These are phyloP conservation scores for Phyllosticta citrichinensis DNA, from an alignment of 2,329 filamentous ascomycete genomes.

Conservation along the genomic window DNA sequence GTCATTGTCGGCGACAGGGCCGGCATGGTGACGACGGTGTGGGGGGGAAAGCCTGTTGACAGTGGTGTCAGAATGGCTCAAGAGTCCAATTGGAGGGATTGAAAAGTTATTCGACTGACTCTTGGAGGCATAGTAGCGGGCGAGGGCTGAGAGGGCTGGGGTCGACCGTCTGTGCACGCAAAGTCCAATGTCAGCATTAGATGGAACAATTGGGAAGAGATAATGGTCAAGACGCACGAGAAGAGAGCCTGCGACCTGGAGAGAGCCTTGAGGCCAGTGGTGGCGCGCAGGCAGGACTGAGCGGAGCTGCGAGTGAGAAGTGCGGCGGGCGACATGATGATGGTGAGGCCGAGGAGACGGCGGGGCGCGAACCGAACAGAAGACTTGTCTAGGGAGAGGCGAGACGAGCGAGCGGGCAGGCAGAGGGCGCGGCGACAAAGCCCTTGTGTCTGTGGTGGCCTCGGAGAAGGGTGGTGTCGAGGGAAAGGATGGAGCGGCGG, in stretches of 20 bases:
- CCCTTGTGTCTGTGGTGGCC: not conserved
- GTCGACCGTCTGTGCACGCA: conserved; percentile 27
- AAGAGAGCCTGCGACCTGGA: conserved; percentile 23
- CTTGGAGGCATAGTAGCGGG: conserved; percentile 60
- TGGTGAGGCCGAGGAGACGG: conserved; percentile 14
- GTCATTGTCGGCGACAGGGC: conserved; percentile 97
- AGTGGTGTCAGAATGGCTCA: conserved; percentile 4
- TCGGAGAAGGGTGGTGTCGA: not conserved
- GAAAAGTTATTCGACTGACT: conserved; percentile 37
- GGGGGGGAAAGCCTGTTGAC: conserved; percentile 73
- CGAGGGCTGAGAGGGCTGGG: conserved; percentile 49
- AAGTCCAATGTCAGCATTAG: conserved; percentile 19
- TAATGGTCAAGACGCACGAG: conserved; percentile 6
- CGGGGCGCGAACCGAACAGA: conserved; percentile 17
- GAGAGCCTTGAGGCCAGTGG: conserved; percentile 36
- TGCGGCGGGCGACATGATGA: conserved; percentile 46
- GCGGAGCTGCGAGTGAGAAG: conserved; percentile 35
- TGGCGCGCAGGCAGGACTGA: conserved; percentile 31
- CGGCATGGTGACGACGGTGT: conserved; percentile 95
- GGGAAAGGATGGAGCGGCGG: conserved; percentile 2
- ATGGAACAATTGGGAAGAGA: not conserved
- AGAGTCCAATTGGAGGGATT: conserved; percentile 6
- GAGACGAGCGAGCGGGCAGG: conserved; percentile 2
- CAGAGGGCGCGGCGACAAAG: conserved; percentile 1
- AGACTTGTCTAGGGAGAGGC: conserved; percentile 16